These are phyloP conservation scores for Torulaspora globosa DNA, from an alignment of 1,139 yeast genomes.

Conservation along the genomic window DNA sequence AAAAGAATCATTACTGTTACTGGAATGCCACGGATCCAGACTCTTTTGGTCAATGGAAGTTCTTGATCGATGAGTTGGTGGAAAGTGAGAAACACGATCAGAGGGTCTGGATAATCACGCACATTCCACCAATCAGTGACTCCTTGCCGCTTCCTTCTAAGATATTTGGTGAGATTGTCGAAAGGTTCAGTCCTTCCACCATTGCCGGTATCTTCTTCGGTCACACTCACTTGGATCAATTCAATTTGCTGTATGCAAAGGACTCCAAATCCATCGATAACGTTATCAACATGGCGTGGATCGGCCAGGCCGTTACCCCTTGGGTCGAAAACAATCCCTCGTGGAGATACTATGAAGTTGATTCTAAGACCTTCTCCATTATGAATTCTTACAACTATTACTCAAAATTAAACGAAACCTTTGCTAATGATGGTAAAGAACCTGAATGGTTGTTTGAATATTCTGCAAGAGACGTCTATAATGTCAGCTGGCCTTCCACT, in stretches of 20 bases:
- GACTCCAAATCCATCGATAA: conserved; percentile 41
- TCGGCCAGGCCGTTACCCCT: conserved; percentile 65
- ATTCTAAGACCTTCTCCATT: conserved; percentile 56
- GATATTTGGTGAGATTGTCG: conserved; percentile 53
- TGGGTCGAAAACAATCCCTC: conserved; percentile 56
- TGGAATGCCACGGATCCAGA: conserved; percentile 56
- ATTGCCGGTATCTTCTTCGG: conserved; percentile 69
- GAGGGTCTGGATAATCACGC: conserved; percentile 69
- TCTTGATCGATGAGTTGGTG: conserved; percentile 55
- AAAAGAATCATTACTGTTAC: conserved; percentile 60
- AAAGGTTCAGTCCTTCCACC: conserved; percentile 64
- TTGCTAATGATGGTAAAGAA: conserved; percentile 45
- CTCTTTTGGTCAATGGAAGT: conserved; percentile 59
- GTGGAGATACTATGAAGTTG: conserved; percentile 71
- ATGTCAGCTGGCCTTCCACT: conserved; percentile 47
- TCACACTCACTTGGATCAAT: conserved; percentile 69
- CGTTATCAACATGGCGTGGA: conserved; percentile 58
- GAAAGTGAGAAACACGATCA: conserved; percentile 55
- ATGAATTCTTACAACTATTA: conserved; percentile 58
- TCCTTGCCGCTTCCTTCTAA: conserved; percentile 61
- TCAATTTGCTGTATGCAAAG: conserved; percentile 50
- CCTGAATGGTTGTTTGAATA: conserved; percentile 56
- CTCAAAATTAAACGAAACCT: conserved; percentile 51
- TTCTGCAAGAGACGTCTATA: conserved; percentile 50
- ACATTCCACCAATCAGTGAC: conserved; percentile 60